phyloP scores from a whole-genome alignment of 2,329 filamentous ascomycete genomes.

The Aspergillus brasiliensis region DNA sequence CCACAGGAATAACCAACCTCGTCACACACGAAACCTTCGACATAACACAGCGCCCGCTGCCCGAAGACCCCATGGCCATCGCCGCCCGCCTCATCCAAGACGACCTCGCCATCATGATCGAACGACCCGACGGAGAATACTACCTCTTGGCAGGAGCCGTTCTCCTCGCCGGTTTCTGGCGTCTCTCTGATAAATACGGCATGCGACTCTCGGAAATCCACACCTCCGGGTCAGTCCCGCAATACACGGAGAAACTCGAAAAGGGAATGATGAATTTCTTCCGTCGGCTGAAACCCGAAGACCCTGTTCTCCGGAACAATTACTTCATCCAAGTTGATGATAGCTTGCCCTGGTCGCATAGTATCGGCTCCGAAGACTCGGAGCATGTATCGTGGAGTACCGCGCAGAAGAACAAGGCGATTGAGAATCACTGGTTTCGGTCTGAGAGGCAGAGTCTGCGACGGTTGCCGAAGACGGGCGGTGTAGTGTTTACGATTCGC shows the following conservation, averaged over 20 bases:
- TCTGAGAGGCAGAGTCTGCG: constrained; percentile 73
- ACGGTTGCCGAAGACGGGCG: constrained; percentile 60
- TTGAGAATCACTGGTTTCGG: constrained; percentile 75
- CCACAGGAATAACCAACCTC: constrained; percentile 68
- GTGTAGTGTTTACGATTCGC: constrained; percentile 72
- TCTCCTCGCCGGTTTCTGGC: constrained; percentile 80
- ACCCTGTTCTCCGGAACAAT: constrained; percentile 71
- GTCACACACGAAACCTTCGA: constrained; percentile 73
- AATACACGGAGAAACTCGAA: constrained; percentile 70
- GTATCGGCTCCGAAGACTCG: constrained; percentile 73
- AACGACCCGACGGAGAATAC: constrained; percentile 74
- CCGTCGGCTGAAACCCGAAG: constrained; percentile 67
- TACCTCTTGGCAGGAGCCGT: constrained; percentile 77
- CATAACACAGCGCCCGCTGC: constrained; percentile 63
- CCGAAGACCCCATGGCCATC: constrained; percentile 77
- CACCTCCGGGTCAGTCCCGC: constrained; percentile 73
- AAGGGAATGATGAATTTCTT: constrained; percentile 84
- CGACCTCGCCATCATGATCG: constrained; percentile 82
- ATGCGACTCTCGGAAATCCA: constrained; percentile 81
- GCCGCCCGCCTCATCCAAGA: constrained; percentile 75
- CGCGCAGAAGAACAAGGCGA: constrained; percentile 71
- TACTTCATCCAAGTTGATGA: constrained; percentile 90
- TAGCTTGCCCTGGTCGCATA: constrained; percentile 71
- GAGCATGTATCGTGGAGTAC: constrained; percentile 70
- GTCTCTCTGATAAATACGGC: constrained; percentile 75